A percentile compares a stretch with the other conserved stretches of the same genome.
These are phyloP conservation scores for Mucor plumbeus DNA, from an alignment of 371 early-diverging fungal genomes.

Conservation along the genomic window DNA sequence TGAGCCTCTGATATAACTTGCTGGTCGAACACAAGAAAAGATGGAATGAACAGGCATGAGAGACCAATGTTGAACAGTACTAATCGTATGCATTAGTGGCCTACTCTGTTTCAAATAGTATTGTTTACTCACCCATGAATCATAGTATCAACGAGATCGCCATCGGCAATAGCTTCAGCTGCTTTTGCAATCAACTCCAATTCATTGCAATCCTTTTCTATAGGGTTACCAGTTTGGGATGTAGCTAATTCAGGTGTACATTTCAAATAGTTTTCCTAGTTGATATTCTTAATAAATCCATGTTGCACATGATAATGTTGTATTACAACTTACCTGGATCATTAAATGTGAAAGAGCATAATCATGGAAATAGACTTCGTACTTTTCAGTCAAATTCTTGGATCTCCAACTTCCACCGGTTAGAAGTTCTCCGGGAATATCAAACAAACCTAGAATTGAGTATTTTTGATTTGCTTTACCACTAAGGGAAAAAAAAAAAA, in stretches of 20 bases:
- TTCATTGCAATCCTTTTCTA: slow-evolving; percentile 31
- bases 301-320: neutral
- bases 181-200: slow-evolving; percentile 78
- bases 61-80: slow-evolving; percentile 83
- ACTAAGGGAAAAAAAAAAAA: slow-evolving; percentile 19
- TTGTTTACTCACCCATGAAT: slow-evolving; percentile 73
- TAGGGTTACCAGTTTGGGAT: slow-evolving; percentile 16
- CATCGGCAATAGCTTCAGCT: slow-evolving; percentile 90
- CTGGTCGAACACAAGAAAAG: slow-evolving; percentile 89
- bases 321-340: slow-evolving; percentile 54
- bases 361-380: slow-evolving; percentile 96
- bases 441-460: slow-evolving; percentile 82
- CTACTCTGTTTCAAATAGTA: neutral
- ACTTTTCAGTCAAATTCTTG: slow-evolving; percentile 73
- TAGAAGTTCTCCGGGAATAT: slow-evolving; percentile 80
- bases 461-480: slow-evolving; percentile 78
- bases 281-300: neutral
- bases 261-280: slow-evolving; percentile 59
- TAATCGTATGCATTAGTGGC: slow-evolving; percentile 10
- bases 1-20: slow-evolving; percentile 75
- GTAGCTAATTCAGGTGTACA: slow-evolving; percentile 32
- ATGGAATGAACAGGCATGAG: slow-evolving; percentile 93
- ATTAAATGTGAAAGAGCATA: slow-evolving; percentile 90
- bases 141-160: slow-evolving; percentile 83
- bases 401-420: slow-evolving; percentile 53